A percentile compares a stretch with the other conserved stretches of the same genome.
These are phyloP conservation scores for Diaporthe sp. DNA, from an alignment of 2,329 filamentous ascomycete species.

Conservation along the genomic window DNA sequence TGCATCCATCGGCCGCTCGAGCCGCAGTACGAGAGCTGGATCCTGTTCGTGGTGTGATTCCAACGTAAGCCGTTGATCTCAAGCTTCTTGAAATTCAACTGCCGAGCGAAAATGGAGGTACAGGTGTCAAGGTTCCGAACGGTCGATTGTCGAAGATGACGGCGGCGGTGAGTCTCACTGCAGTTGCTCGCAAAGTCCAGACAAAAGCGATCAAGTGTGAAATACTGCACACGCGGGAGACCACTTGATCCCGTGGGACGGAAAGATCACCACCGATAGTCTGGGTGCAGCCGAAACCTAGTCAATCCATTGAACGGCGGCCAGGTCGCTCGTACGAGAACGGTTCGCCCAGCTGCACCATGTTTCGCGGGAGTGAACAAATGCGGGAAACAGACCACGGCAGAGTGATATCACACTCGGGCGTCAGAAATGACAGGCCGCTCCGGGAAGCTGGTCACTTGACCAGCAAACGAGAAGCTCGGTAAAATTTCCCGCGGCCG, in stretches of 20 bases:
- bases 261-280: slow-evolving; percentile 8
- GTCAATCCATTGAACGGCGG: neutral
- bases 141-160: neutral
- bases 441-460: slow-evolving; percentile 23
- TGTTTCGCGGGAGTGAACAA: neutral
- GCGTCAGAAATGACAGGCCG: slow-evolving; percentile 6
- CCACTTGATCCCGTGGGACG: neutral
- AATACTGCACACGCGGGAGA: neutral
- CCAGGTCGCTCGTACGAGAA: slow-evolving; percentile 19
- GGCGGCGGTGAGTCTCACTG: slow-evolving; percentile 22
- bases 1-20: neutral
- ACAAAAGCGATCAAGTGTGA: neutral
- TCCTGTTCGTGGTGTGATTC: neutral
- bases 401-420: neutral
- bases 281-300: slow-evolving; percentile 5
- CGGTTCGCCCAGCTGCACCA: neutral
- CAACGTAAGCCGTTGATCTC: neutral
- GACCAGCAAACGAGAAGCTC: slow-evolving; percentile 7
- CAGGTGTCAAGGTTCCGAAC: neutral
- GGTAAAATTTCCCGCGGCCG: slow-evolving; percentile 23
- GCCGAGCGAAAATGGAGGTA: neutral
- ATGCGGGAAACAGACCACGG: neutral
- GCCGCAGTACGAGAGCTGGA: neutral
- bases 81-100: neutral
- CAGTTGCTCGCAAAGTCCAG: neutral